A percentile compares a stretch with the other conserved stretches of the same genome.
These are phyloP conservation scores for Nannochloropsis granulata DNA, from an alignment of 108 stramenopile genomes.

Conservation along the genomic window DNA sequence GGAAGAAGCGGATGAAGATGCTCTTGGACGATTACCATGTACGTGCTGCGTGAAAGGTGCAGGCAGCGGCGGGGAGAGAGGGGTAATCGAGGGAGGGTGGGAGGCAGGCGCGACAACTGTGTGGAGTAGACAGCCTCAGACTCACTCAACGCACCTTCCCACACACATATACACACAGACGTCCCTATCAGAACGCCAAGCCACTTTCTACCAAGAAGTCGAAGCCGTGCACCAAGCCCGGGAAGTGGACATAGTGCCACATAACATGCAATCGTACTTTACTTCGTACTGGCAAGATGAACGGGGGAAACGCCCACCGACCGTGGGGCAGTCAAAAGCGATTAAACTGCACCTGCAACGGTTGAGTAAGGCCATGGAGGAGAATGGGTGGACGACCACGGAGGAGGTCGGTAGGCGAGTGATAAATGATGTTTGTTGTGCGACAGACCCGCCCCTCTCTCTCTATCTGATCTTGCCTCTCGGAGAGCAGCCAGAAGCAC, in stretches of 20 bases:
- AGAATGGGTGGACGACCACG: background rate
- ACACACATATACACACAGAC: background rate
- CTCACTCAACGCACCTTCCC: background rate
- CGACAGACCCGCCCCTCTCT: too few species aligned
- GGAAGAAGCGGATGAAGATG: background rate
- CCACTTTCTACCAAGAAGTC: background rate
- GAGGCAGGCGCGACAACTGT: background rate
- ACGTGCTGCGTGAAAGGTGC: background rate
- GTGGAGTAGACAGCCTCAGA: background rate
- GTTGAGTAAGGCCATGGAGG: background rate
- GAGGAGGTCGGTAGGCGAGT: background rate
- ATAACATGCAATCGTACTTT: background rate
- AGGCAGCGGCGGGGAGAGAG: too few species aligned
- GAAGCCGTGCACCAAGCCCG: background rate
- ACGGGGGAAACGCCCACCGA: background rate
- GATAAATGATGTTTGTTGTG: too few species aligned
- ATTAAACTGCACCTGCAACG: background rate
- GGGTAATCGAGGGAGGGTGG: too few species aligned
- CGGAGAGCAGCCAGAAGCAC: too few species aligned
- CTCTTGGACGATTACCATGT: background rate
- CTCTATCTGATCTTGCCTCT: too few species aligned
- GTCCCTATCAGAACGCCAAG: background rate
- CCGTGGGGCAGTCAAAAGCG: background rate
- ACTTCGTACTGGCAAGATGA: background rate
- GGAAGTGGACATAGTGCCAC: background rate